Conservation (phyloP, 148 eudicot genomes). For the Vaccinium vitisidaea region DNA sequence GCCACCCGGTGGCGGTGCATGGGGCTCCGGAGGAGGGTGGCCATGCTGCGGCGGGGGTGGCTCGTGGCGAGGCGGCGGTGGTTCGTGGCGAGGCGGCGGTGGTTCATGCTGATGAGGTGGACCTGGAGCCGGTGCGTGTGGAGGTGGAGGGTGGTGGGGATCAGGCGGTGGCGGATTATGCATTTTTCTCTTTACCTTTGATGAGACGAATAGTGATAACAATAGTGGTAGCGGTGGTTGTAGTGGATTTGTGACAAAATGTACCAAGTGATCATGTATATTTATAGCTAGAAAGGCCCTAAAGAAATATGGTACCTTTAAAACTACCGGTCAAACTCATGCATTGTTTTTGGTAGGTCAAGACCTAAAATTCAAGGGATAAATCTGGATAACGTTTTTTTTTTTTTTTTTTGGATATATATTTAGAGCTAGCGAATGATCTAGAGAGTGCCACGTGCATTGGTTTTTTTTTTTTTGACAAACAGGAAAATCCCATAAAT, state of each 20-base stretch:
- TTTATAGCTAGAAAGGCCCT: neutral
- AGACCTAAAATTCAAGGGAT: slow-evolving; percentile 14
- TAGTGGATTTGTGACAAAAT: neutral
- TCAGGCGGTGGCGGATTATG: slow-evolving; percentile 9
- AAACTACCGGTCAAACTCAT: slow-evolving; percentile 1
- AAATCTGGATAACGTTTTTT: neutral
- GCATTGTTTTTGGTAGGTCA: neutral
- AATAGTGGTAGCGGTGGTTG: neutral
- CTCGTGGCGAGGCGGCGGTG: neutral
- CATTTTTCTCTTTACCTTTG: neutral
- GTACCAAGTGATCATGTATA: neutral
- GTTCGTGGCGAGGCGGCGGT: neutral
- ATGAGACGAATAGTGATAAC: neutral
- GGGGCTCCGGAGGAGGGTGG: slow-evolving; percentile 14
- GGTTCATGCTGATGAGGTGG: slow-evolving; percentile 13
- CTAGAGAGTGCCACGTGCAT: neutral
- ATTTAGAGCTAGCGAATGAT: neutral
- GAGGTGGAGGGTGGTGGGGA: slow-evolving; percentile 18
- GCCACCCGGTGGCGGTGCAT: slow-evolving; percentile 9
- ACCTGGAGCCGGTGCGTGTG: neutral
- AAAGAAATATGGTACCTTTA: neutral
- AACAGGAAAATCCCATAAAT: too few relatives aligned
- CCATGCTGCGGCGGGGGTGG: neutral
- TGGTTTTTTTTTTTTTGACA: too few relatives aligned
- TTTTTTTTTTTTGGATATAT: neutral